Evolutionary conservation across 352 stramenopile species (phyloP), one percentile per base, ranked within the genome.

Genomic region (Phytophthora agathidicida): DNA sequence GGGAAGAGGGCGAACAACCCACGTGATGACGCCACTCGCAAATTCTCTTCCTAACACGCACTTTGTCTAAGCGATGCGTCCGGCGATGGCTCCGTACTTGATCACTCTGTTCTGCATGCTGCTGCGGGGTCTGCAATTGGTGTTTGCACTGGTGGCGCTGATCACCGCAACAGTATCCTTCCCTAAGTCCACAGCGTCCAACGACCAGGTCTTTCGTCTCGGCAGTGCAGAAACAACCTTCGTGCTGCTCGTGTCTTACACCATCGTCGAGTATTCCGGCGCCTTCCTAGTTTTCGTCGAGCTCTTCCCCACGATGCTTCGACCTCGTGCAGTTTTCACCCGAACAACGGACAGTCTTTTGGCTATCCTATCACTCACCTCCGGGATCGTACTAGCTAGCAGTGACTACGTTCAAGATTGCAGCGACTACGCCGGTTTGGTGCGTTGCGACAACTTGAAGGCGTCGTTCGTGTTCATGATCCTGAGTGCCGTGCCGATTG

Each of bases 371-470:
- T 61, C 71, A 16, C 32, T 86, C 7, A 58, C 22, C 31, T 62
- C 62, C 7, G 68, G 64, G 1, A 35, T 80, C 14, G 55, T 52
- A 8, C 52, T 86, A 36, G 45, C 45, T 5, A 41, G 9, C 7
- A 69, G 65, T 32, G 52, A 59, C 27, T 73, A 73, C 26, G 66
- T 71, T 8, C 35, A 60, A 38, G 28, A 71, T 23, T 86, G 77
- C 31, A 58, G 62, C 31, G 37, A 54, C 10, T 79, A 75, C 16
- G 61, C 44, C 9, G 31, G 24, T 28, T 47, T 73, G 39, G 54
- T 78, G 43, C 37, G 69, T 35, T 88, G 77, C 55, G 55, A 19
- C 37, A 84, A 83, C 43, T 37, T 88, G 23, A 70, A 65, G 17
- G 35, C 68, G 3, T 65, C 75, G 1, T 53, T 47, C 7, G 38